Evolutionary conservation across 345 rosid species (phyloP), one percentile per base, ranked within the genome.

Genomic region (Lepidium didymum): DNA sequence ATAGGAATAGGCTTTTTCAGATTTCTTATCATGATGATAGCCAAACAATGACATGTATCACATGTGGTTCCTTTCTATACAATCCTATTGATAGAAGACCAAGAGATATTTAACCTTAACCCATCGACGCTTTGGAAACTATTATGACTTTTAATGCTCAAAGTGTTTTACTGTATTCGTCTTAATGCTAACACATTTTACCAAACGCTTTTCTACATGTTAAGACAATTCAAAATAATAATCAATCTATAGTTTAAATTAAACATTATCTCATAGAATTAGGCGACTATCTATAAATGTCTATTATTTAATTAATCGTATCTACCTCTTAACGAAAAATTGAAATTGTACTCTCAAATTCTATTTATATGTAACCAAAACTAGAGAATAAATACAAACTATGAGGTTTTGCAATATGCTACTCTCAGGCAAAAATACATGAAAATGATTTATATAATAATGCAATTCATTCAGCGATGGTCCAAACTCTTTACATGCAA

Each of bases 1-100:
- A 57, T 12, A 16, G 34, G 13, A 57, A 46, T 64, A 64, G 53
- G 46, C 64, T 64, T 63, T 19, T 50, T 27, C 9, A n/a, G 4
- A 45, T 27, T 46, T 55, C 13, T 47, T 56, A 31, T 65, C 46
- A 56, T 36, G 44, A 49, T 34, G 52, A 56, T 64, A 64, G 71
- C 58, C 51, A 65, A 73, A 73, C 71, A 57, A 40, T 57, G 72
- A 65, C 77, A 65, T 73, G 60, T 40, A 73, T 50, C 77, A 73
- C 77, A 73, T 73, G 67, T 65, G 66, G 23, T 57, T 73, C 40
- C 62, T 51, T 66, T 58, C 38, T 49, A 23, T 46, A 12, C 61
- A 73, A 57, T 49, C 71, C 76, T 35, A 57, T 50, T 65, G 57
- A 40, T 65, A 73, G 4, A 57, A 49, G 21, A 47, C 52, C 33